Percentiles rank a stretch among this genome's conserved stretches.
Evolutionary conservation across 1,139 yeast species (phyloP).

Genomic region (Hanseniaspora gamundiae): DNA sequence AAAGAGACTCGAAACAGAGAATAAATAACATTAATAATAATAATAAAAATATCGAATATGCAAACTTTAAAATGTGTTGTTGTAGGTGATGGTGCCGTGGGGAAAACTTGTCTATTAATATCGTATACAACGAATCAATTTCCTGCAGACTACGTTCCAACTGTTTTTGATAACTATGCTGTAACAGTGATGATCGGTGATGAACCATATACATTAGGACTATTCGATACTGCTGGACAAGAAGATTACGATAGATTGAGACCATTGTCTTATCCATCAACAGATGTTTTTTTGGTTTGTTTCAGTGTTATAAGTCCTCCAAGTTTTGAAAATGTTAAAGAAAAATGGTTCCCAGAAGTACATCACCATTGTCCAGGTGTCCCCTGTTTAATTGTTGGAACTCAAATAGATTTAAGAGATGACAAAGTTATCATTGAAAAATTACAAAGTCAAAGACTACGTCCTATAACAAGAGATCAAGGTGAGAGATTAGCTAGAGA

Average conservation of each 20-base stretch:
- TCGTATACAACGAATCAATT: constrained; percentile 81
- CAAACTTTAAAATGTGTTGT: constrained; percentile 92
- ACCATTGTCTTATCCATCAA: constrained; percentile 92
- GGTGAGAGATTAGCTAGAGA: constrained; percentile 92
- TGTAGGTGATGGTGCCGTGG: constrained; percentile 97
- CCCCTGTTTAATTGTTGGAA: constrained; percentile 91
- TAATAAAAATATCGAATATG: constrained; percentile 29
- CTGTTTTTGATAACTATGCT: constrained; percentile 92
- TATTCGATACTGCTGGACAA: constrained; percentile 97
- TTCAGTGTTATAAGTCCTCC: constrained; percentile 94
- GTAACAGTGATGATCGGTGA: constrained; percentile 98
- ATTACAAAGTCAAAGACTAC: constrained; percentile 78
- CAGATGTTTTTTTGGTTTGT: constrained; percentile 91
- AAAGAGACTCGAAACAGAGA: too few relatives aligned
- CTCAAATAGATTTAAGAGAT: constrained; percentile 88
- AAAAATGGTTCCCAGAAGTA: constrained; percentile 97
- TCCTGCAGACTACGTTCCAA: constrained; percentile 83
- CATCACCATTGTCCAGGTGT: constrained; percentile 98
- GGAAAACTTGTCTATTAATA: constrained; percentile 82
- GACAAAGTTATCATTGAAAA: constrained; percentile 85
- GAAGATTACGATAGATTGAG: constrained; percentile 96
- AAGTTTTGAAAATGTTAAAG: constrained; percentile 94
- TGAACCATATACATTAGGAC: constrained; percentile 91
- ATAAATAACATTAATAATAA: not conserved
- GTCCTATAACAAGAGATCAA: constrained; percentile 74